These are phyloP conservation scores for Malassezia obtusa DNA, from an alignment of 1,284 basidiomycete species.

Conservation along the genomic window DNA sequence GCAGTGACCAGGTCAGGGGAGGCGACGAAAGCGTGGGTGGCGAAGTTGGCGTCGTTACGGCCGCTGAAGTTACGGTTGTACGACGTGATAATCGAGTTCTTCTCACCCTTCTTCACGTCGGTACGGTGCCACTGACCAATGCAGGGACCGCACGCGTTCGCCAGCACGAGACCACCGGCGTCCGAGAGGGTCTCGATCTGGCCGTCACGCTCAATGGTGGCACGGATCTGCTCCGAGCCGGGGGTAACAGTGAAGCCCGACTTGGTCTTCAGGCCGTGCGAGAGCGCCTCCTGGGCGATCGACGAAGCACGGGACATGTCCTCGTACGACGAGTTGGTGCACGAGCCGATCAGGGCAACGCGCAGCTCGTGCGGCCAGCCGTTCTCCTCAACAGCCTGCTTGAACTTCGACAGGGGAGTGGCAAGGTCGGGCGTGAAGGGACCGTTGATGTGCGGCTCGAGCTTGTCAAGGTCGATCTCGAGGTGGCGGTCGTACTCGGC, in stretches of 20 bases:
- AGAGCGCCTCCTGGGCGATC: slow-evolving; percentile 77
- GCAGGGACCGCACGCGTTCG: slow-evolving; percentile 97
- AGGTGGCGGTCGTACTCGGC: slow-evolving; percentile 91
- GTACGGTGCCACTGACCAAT: slow-evolving; percentile 98
- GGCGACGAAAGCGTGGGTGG: slow-evolving; percentile 96
- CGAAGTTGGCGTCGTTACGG: slow-evolving; percentile 97
- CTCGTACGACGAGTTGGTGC: slow-evolving; percentile 99
- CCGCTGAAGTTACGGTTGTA: slow-evolving; percentile 99
- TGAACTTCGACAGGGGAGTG: slow-evolving; percentile 76
- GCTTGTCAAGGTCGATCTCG: slow-evolving; percentile 87
- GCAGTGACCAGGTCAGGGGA: slow-evolving; percentile 97
- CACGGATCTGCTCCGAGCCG: slow-evolving; percentile 94
- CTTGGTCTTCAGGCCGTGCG: slow-evolving; percentile 79
- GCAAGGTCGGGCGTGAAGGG: slow-evolving; percentile 60
- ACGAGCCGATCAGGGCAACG: slow-evolving; percentile 94
- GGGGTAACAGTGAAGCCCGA: slow-evolving; percentile 95
- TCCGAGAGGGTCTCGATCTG: slow-evolving; percentile 77
- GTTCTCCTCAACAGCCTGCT: slow-evolving; percentile 83
- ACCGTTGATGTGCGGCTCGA: slow-evolving; percentile 99
- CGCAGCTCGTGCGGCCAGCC: slow-evolving; percentile 93
- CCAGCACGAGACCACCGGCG: slow-evolving; percentile 84
- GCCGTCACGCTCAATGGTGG: slow-evolving; percentile 92
- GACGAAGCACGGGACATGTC: slow-evolving; percentile 97
- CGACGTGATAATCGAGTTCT: slow-evolving; percentile 86
- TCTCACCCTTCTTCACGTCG: slow-evolving; percentile 91